phyloP scores from a whole-genome alignment of 495 filamentous ascomycete species.

The Venustampulla echinocandica region DNA sequence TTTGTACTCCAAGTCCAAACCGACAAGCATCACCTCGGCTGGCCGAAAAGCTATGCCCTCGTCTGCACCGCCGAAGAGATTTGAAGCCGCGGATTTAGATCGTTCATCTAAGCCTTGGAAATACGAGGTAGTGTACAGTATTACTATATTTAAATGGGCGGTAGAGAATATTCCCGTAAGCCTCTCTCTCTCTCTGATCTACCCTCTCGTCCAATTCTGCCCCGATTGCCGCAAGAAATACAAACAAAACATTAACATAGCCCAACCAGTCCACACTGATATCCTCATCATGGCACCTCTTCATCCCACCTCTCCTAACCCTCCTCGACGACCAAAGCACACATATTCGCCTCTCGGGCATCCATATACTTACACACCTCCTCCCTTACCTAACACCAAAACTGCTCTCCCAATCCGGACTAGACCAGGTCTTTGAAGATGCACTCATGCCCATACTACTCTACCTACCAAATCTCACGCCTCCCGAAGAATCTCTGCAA shows the following conservation, averaged over 20 bases:
- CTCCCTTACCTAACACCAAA: conserved; percentile 47
- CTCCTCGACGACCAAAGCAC: conserved; percentile 63
- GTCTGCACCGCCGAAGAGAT: conserved; percentile 27
- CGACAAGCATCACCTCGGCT: conserved; percentile 50
- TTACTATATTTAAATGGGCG: conserved; percentile 60
- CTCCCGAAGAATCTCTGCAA: conserved; percentile 56
- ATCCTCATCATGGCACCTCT: conserved; percentile 57
- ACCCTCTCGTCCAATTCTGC: too few species aligned
- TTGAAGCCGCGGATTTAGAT: conserved; percentile 39
- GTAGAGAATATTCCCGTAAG: conserved; percentile 41
- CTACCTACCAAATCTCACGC: conserved; percentile 71
- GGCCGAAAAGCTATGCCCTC: conserved; percentile 51
- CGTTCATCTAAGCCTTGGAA: conserved; percentile 65
- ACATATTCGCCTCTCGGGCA: conserved; percentile 49
- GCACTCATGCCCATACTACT: conserved; percentile 64
- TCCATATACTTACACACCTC: conserved; percentile 49
- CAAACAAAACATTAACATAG: not conserved
- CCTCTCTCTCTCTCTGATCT: conserved; percentile 1
- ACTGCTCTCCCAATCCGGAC: conserved; percentile 61
- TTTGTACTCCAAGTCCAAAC: conserved; percentile 60
- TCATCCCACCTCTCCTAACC: conserved; percentile 73
- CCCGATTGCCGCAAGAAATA: too few species aligned
- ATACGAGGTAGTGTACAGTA: conserved; percentile 46
- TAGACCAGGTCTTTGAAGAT: conserved; percentile 71
- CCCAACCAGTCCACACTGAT: conserved; percentile 15